Evolutionary conservation across 768 basidiomycete genomes (phyloP).

Genomic region (Lactifluus piperatus): DNA sequence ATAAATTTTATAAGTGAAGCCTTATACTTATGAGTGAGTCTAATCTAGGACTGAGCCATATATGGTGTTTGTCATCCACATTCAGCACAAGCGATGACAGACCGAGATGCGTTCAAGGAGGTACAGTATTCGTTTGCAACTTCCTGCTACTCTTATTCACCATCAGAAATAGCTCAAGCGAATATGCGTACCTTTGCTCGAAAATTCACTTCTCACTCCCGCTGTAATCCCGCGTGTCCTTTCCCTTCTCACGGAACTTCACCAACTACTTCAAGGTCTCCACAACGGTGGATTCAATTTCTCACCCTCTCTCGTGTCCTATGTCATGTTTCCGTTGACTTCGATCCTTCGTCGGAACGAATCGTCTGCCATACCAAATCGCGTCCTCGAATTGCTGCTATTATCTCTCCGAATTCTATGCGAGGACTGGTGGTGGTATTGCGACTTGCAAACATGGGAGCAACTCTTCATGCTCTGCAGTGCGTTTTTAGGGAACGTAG

Average conservation of each 20-base stretch:
- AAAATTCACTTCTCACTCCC: conserved; percentile 54
- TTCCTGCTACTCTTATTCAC: neutral
- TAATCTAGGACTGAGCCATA: no score
- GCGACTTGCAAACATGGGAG: conserved; percentile 68
- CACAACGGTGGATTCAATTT: conserved; percentile 34
- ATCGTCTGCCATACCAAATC: conserved; percentile 62
- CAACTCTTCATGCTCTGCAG: conserved; percentile 76
- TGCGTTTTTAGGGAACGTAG: conserved; percentile 54
- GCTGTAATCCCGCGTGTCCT: conserved; percentile 39
- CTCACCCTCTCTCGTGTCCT: conserved; percentile 59
- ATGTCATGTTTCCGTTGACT: conserved; percentile 83
- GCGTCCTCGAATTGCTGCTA: conserved; percentile 69
- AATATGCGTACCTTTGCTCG: conserved; percentile 76
- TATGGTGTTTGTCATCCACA: neutral
- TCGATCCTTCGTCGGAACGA: conserved; percentile 73
- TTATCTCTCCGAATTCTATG: conserved; percentile 48
- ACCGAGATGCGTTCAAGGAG: conserved; percentile 12
- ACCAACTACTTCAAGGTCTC: conserved; percentile 37
- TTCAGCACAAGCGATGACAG: neutral
- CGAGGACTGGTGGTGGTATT: conserved; percentile 79
- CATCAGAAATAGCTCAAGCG: conserved; percentile 42
- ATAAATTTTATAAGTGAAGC: no score
- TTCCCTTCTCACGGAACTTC: conserved; percentile 46
- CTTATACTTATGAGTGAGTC: no score
- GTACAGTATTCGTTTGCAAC: neutral